Evolutionary conservation across 495 filamentous ascomycete species (phyloP).

Genomic region (Aspergillus indologenus): DNA sequence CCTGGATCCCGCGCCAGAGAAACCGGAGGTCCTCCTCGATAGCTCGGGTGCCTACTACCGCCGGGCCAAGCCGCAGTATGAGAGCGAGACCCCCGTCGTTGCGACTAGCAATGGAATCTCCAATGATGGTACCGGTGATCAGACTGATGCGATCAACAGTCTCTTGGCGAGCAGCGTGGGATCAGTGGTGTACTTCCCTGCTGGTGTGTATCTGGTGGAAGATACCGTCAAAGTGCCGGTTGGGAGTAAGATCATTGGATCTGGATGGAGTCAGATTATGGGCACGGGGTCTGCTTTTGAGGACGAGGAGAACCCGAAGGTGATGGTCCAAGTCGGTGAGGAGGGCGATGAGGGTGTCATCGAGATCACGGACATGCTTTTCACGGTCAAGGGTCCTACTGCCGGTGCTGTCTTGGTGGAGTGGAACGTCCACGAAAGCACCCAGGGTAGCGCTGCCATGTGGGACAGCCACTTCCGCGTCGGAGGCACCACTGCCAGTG

Average conservation of each 20-base stretch:
- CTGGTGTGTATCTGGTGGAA: conserved; percentile 53
- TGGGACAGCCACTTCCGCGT: conserved; percentile 10
- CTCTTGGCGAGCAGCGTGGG: conserved; percentile 38
- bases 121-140: conserved; percentile 16
- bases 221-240: conserved; percentile 51
- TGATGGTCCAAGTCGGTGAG: conserved; percentile 54
- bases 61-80: conserved; percentile 7
- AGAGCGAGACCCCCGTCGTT: not conserved
- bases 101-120: conserved; percentile 5
- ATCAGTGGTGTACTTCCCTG: conserved; percentile 52
- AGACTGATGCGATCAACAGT: conserved; percentile 42
- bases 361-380: conserved; percentile 52
- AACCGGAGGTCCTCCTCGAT: not conserved
- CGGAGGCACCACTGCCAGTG: not conserved
- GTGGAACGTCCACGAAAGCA: conserved; percentile 66
- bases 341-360: conserved; percentile 46
- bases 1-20: not conserved
- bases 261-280: conserved; percentile 44
- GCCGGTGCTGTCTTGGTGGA: conserved; percentile 78
- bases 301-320: conserved; percentile 43
- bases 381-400: conserved; percentile 58
- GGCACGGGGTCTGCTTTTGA: conserved; percentile 46
- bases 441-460: conserved; percentile 51
- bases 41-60: conserved; percentile 4
- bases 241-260: conserved; percentile 47